These are phyloP conservation scores for Tetrahymena elliotti DNA, from an alignment of 73 alveolate species.

Conservation along the genomic window DNA sequence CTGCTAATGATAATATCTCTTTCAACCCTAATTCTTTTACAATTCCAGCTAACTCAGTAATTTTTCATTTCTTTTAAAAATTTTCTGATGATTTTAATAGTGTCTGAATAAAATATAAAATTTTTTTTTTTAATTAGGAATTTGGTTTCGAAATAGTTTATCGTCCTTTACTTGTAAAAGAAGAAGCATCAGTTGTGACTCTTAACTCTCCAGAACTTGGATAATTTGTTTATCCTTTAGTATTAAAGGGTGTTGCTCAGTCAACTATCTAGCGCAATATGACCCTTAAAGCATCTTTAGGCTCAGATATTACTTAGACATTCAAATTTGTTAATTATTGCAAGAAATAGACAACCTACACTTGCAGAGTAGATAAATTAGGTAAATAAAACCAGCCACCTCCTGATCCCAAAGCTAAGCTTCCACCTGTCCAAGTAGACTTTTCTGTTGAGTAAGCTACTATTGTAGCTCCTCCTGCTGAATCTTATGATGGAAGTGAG, in stretches of 20 bases:
- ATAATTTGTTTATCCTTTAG: conserved; percentile 52
- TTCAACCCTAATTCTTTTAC: conserved; percentile 81
- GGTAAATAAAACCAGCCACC: conserved; percentile 75
- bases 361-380: conserved; percentile 83
- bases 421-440: conserved; percentile 39
- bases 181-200: conserved; percentile 65
- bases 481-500: conserved; percentile 90
- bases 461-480: conserved; percentile 72
- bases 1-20: conserved; percentile 79
- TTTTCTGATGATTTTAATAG: not conserved
- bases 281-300: conserved; percentile 93
- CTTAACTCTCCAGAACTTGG: conserved; percentile 85
- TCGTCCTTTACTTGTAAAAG: conserved; percentile 89
- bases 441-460: conserved; percentile 56
- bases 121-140: conserved; percentile 28
- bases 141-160: conserved; percentile 88
- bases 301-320: conserved; percentile 90
- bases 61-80: not conserved
- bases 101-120: not conserved
- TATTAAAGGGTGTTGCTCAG: conserved; percentile 75
- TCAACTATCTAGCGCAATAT: conserved; percentile 73
- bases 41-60: conserved; percentile 83
- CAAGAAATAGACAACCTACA: conserved; percentile 88
- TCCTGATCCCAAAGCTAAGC: conserved; percentile 41
- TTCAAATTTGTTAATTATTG: conserved; percentile 88